phyloP scores from a whole-genome alignment of 2,329 filamentous ascomycete genomes.

The Diplodia corticola region DNA sequence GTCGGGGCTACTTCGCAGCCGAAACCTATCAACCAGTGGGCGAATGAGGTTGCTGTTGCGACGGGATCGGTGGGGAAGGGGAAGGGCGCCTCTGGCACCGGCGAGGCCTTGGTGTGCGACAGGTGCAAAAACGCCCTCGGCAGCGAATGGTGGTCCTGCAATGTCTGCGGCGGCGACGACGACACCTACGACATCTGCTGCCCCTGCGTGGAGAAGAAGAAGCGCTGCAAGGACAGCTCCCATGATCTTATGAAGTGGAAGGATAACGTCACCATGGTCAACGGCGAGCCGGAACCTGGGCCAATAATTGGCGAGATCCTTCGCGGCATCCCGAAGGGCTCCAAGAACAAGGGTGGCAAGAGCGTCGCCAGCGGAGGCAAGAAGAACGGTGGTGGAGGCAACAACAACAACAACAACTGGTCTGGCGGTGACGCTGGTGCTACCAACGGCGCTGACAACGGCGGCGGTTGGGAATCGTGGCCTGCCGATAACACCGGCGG shows the following conservation, averaged over 20 bases:
- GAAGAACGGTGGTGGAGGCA: background rate
- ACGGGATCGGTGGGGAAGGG: background rate
- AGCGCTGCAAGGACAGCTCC: background rate
- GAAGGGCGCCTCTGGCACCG: background rate
- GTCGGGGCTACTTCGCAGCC: background rate
- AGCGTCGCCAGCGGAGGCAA: background rate
- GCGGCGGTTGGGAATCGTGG: too few relatives aligned
- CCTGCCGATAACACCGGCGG: background rate
- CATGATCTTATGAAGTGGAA: slow-evolving; percentile 3
- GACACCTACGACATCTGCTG: slow-evolving; percentile 6
- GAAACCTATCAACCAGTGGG: background rate
- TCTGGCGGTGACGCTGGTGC: background rate
- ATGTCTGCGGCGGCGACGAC: background rate
- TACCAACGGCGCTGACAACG: background rate
- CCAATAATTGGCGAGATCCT: background rate
- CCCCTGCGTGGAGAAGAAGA: background rate
- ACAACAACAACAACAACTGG: background rate
- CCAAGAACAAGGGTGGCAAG: background rate
- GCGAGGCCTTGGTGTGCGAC: background rate
- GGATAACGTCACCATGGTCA: background rate
- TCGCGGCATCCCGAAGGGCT: background rate
- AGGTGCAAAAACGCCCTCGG: background rate
- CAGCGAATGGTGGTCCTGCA: slow-evolving; percentile 4
- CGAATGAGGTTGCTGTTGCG: background rate
- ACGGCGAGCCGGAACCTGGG: background rate